Evolutionary conservation across 192 early-diverging fungal species (phyloP), one percentile per base, ranked within the genome.

Genomic region (Allomyces arbusculus): DNA sequence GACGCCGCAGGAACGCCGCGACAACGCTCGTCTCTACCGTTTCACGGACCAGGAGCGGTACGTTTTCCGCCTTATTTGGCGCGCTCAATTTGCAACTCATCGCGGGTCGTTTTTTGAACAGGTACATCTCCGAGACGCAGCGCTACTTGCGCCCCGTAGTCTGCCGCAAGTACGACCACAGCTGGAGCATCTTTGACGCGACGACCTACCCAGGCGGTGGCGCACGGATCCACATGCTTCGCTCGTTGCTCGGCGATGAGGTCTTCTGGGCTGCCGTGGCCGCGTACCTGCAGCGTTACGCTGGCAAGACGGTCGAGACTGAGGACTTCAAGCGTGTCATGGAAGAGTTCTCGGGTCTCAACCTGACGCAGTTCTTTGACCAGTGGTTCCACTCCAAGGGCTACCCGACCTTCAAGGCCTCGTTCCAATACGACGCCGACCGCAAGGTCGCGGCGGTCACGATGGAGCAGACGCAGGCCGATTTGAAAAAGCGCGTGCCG

Each of bases 381-480:
- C 81, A 87, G 73, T 87, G 83, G 80, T 79, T 87, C n/a, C 82
- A 80, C 69, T 78, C 78, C 24, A 79, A 82, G 58, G 85, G 81
- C 8, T 78, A 75, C 66, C 86, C 86, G 22, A 72, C 73, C 26
- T 77, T 87, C 44, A 72, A 50, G 25, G 71, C 78, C 25, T 33
- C 65, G 22, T 84, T 78, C 66, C 69, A 74, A 45, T 87, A 83
- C 71, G 82, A 79, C 62, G 69, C 74, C 24, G 80, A 82, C 69
- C 75, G 78, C 63, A 79, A 82, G 74, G 69, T 77, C 1, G 77
- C 85, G 16, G 79, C 85, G 62, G 66, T 87, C 64, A 68, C 68
- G 1, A 64, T 82, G 44, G 71, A 74, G 64, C 80, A 82, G 64
- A 79, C 78, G 1, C 80, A 80, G 64, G 70, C 66, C 10, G 65